phyloP scores from a whole-genome alignment of 2,329 filamentous ascomycete genomes.

The Beauveria medogensis region DNA sequence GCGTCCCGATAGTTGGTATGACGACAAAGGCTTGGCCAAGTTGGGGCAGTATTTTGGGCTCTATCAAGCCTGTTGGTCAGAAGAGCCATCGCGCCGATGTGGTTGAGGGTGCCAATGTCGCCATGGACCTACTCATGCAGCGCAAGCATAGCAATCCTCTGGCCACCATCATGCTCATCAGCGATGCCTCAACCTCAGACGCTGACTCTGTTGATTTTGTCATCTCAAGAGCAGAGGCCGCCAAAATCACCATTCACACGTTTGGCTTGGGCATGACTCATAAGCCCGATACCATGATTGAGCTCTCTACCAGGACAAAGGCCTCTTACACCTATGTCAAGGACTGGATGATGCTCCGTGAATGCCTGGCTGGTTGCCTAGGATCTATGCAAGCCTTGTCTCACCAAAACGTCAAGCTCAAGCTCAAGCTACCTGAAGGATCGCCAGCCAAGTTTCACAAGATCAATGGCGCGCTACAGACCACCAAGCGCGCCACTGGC shows the following conservation, averaged over 20 bases:
- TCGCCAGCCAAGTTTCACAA: constrained; percentile 98
- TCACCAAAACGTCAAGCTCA: constrained; percentile 97
- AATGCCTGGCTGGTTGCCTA: constrained; percentile 88
- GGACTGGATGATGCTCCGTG: constrained; percentile 99
- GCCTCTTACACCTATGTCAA: constrained; percentile 98
- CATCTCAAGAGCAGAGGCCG: constrained; percentile 89
- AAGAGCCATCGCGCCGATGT: constrained; percentile 96
- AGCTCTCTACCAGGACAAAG: constrained; percentile 89
- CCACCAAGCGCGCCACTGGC: constrained; percentile 91
- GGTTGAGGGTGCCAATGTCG: constrained; percentile 93
- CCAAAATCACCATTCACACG: constrained; percentile 94
- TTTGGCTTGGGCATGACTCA: constrained; percentile 95
- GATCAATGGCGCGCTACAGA: constrained; percentile 91
- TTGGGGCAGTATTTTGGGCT: constrained; percentile 78
- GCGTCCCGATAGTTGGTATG: constrained; percentile 95
- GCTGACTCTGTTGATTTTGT: constrained; percentile 96
- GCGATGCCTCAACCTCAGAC: constrained; percentile 91
- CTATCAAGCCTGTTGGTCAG: constrained; percentile 87
- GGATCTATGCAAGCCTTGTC: constrained; percentile 88
- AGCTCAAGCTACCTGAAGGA: constrained; percentile 86
- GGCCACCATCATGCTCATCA: constrained; percentile 91
- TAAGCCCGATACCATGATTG: constrained; percentile 98
- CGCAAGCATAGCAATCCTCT: constrained; percentile 92
- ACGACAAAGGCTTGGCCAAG: constrained; percentile 90
- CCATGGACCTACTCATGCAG: constrained; percentile 98